Percentiles rank a stretch among this genome's conserved stretches.
These are phyloP conservation scores for Fusarium buharicum DNA, from an alignment of 2,329 filamentous ascomycete genomes.

Conservation along the genomic window DNA sequence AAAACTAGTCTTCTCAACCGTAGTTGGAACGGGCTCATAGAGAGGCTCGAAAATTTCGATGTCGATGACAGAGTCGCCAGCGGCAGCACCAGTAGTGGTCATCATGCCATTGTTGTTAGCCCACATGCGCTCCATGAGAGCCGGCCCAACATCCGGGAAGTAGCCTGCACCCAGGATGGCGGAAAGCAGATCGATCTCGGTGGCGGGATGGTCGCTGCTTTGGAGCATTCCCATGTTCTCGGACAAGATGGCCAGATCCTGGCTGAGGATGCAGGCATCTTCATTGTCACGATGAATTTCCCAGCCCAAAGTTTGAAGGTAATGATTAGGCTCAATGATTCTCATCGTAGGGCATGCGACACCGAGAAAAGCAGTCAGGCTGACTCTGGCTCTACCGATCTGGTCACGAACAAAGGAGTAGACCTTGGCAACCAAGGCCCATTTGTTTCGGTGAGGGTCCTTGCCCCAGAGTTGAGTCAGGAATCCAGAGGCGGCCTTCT, in stretches of 20 bases:
- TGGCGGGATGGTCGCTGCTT: constrained; percentile 35
- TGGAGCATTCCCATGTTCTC: constrained; percentile 4
- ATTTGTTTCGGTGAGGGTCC: constrained; percentile 62
- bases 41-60: not conserved
- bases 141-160: constrained; percentile 36
- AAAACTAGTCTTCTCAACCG: constrained; percentile 35
- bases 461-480: constrained; percentile 61
- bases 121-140: constrained; percentile 40
- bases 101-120: constrained; percentile 44
- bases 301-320: constrained; percentile 61
- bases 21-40: constrained; percentile 10
- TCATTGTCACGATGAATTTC: constrained; percentile 48
- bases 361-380: constrained; percentile 59
- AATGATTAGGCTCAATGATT: constrained; percentile 56
- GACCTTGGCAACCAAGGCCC: constrained; percentile 64
- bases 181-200: constrained; percentile 46
- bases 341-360: constrained; percentile 59
- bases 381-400: constrained; percentile 57
- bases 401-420: constrained; percentile 65
- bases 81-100: constrained; percentile 26
- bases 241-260: constrained; percentile 11
- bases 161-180: constrained; percentile 43
- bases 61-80: constrained; percentile 5
- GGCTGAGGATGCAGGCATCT: constrained; percentile 29
- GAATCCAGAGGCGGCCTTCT: constrained; percentile 63